These are phyloP conservation scores for Pyrus pyrifolia DNA, from an alignment of 306 rosid species.

Conservation along the genomic window DNA sequence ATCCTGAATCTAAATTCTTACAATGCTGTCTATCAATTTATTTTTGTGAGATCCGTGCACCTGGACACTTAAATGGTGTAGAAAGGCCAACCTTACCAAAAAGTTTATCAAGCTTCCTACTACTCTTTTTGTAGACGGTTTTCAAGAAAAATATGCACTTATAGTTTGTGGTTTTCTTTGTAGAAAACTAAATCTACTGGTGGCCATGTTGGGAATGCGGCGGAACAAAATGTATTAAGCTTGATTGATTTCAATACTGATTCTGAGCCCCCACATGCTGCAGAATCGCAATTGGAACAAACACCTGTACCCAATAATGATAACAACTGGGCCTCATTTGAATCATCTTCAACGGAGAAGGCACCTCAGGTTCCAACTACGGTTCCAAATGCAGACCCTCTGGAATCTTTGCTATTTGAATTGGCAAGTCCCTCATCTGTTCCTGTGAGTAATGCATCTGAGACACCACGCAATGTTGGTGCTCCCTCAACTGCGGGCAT, in stretches of 20 bases:
- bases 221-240: slow-evolving; percentile 24
- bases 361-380: slow-evolving; percentile 31
- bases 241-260: slow-evolving; percentile 32
- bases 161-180: slow-evolving; percentile 9
- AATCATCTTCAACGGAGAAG: slow-evolving; percentile 10
- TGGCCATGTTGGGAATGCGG: slow-evolving; percentile 21
- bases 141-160: not conserved
- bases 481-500: slow-evolving; percentile 19
- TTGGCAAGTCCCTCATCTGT: slow-evolving; percentile 40
- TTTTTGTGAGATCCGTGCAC: no score
- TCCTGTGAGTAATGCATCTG: slow-evolving; percentile 11
- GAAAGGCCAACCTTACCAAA: no score
- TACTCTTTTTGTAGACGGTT: not conserved
- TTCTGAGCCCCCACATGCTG: slow-evolving; percentile 24
- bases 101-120: not conserved
- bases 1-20: no score
- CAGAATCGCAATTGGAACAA: slow-evolving; percentile 24
- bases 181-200: slow-evolving; percentile 24
- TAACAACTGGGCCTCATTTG: slow-evolving; percentile 49
- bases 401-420: slow-evolving; percentile 50
- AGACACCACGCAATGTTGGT: slow-evolving; percentile 15
- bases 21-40: no score
- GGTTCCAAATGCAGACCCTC: slow-evolving; percentile 29
- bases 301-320: slow-evolving; percentile 21
- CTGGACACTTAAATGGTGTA: no score